These are phyloP conservation scores for Acer yangbiense DNA, from an alignment of 345 rosid genomes.

Conservation along the genomic window DNA sequence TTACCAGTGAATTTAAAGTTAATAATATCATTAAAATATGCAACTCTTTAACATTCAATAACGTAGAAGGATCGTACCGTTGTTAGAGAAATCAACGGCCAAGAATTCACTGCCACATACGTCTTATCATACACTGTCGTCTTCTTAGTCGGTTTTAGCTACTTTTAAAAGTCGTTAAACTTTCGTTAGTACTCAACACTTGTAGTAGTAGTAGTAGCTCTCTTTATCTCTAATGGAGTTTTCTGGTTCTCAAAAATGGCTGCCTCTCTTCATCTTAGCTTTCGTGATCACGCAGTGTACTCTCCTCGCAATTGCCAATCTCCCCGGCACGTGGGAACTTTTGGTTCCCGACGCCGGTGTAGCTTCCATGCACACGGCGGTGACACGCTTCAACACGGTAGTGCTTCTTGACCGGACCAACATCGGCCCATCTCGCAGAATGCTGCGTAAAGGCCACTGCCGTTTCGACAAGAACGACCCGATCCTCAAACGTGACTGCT, in stretches of 20 bases:
- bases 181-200: background rate
- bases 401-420: constrained; percentile 83
- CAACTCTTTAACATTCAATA: background rate
- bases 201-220: background rate
- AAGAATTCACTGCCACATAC: background rate
- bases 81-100: background rate
- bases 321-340: constrained; percentile 90
- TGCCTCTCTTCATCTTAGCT: constrained; percentile 3
- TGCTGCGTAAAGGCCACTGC: constrained; percentile 60
- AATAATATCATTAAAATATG: background rate
- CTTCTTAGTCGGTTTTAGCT: background rate
- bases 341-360: constrained; percentile 70
- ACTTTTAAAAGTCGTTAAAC: background rate
- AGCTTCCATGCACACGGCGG: constrained; percentile 95
- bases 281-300: background rate
- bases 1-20: background rate
- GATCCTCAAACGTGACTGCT: constrained; percentile 68
- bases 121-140: background rate
- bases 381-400: constrained; percentile 94
- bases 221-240: constrained; percentile 18
- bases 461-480: constrained; percentile 54
- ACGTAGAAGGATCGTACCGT: too few species aligned
- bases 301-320: constrained; percentile 36
- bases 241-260: constrained; percentile 14
- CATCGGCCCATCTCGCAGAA: constrained; percentile 74